A percentile compares a stretch with the other conserved stretches of the same genome.
These are phyloP conservation scores for Fragaria iinumae DNA, from an alignment of 306 rosid genomes.

Conservation along the genomic window DNA sequence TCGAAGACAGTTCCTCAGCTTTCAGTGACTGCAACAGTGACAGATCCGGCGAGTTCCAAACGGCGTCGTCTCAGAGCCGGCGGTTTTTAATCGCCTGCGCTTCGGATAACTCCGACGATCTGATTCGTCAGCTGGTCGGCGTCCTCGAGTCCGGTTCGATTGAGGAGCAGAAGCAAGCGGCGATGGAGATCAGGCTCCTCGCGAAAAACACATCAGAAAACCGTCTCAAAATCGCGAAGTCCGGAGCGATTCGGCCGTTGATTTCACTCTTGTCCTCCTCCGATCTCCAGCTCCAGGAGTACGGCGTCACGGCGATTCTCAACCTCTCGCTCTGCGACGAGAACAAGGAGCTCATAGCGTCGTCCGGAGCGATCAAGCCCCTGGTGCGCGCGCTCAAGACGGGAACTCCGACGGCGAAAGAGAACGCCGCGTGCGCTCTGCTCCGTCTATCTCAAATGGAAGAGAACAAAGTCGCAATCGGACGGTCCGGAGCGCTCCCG, in stretches of 20 bases:
- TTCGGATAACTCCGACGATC: constrained; percentile 77
- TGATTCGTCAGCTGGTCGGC: constrained; percentile 67
- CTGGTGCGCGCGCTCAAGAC: constrained; percentile 59
- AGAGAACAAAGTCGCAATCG: constrained; percentile 69
- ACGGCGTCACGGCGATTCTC: constrained; percentile 92
- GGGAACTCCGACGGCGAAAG: constrained; percentile 78
- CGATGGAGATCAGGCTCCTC: constrained; percentile 86
- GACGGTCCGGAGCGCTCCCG: constrained; percentile 89
- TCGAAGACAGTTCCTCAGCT: constrained; percentile 61
- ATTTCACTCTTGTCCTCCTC: constrained; percentile 58
- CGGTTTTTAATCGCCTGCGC: constrained; percentile 61
- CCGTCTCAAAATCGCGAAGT: constrained; percentile 66
- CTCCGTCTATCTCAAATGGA: constrained; percentile 78
- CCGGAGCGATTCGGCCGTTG: constrained; percentile 83
- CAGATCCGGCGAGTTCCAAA: constrained; percentile 83
- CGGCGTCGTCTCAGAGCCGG: constrained; percentile 62
- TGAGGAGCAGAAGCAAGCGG: constrained; percentile 90
- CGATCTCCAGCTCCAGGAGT: constrained; percentile 85
- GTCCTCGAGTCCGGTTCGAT: constrained; percentile 63
- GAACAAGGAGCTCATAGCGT: constrained; percentile 75
- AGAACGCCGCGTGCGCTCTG: constrained; percentile 90
- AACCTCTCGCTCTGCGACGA: constrained; percentile 92
- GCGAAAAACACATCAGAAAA: constrained; percentile 85
- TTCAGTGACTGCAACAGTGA: constrained; percentile 97
- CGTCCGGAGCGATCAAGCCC: constrained; percentile 78